phyloP scores from a whole-genome alignment of 371 early-diverging fungal species.

The Rhizomucor miehei region DNA sequence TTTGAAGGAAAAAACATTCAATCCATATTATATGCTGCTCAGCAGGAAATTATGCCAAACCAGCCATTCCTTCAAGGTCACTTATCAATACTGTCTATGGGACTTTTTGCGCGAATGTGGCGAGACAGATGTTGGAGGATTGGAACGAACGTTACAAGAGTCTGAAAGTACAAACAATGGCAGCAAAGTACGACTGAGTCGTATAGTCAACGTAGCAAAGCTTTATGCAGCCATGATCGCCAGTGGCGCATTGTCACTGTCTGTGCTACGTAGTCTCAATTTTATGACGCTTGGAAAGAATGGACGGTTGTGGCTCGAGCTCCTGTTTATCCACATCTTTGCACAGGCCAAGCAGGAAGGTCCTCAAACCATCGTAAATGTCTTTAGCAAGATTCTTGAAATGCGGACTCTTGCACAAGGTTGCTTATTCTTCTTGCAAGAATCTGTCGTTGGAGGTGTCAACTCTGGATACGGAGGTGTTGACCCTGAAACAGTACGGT shows the following conservation, averaged over 20 bases:
- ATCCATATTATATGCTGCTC: constrained; percentile 93
- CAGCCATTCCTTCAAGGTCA: constrained; percentile 83
- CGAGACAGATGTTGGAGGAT: constrained; percentile 74
- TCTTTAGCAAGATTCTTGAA: constrained; percentile 57
- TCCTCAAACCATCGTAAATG: constrained; percentile 50
- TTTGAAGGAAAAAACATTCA: constrained; percentile 78
- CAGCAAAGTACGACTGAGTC: constrained; percentile 56
- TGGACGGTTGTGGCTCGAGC: constrained; percentile 66
- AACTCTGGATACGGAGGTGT: constrained; percentile 35
- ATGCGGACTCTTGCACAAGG: constrained; percentile 71
- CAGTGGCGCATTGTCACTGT: constrained; percentile 59
- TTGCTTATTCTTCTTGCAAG: constrained; percentile 68
- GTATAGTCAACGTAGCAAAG: constrained; percentile 71
- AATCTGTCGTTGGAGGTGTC: constrained; percentile 47
- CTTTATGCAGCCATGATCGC: constrained; percentile 69
- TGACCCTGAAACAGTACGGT: constrained; percentile 54
- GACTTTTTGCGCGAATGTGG: constrained; percentile 83
- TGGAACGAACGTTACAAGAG: constrained; percentile 46
- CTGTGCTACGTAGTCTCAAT: constrained; percentile 70
- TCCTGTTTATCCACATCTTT: constrained; percentile 55
- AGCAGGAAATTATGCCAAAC: constrained; percentile 73
- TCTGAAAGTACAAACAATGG: background rate
- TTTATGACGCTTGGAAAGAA: constrained; percentile 66
- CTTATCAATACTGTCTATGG: constrained; percentile 95
- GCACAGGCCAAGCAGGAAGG: constrained; percentile 39